Evolutionary conservation across 495 filamentous ascomycete genomes (phyloP), one percentile per base, ranked within the genome.

Genomic region (Penicillium canescens): DNA sequence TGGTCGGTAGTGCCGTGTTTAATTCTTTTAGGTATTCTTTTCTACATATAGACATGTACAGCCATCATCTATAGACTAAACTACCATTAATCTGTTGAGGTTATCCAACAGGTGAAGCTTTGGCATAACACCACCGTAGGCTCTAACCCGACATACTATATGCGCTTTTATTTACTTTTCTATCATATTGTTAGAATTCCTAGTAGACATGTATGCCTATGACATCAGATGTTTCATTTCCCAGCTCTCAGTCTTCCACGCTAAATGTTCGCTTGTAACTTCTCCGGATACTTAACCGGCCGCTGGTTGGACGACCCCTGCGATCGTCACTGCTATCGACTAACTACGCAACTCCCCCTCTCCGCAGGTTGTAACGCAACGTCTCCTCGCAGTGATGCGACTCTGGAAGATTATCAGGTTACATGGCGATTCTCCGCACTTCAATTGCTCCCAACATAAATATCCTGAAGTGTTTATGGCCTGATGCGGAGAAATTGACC

Each of bases 1-100:
- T 43, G 70, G 70, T 18, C 66, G 62, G 18, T 42, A 71, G 48
- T 73, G 70, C 44, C 67, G 59, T n/a, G 54, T 57, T 52, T 65
- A 57, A 52, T 0, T 10, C 4, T 4, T 4, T 11, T 6, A 5
- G 12, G 12, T 42, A 36, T 6, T 38, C 18, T 24, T 23, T 26
- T 39, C n/a, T 12, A 8, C 0, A 1, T 7, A 13, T 23, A 42
- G 26, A 39, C 21, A 31, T 40, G 46, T 40, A 49, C n/a, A 41
- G 26, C 10, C 18, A 11, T 26, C 7, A 7, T 26, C 7, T 26
- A 26, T 26, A 26, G 28, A 31, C 5, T 31, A 31, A 31, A 31
- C 0, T 31, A 4, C 18, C 18, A 18, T 18, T 18, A 18, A 18
- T 8, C 28, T 31, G 28, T 31, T 31, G 28, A 31, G 28, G 0